phyloP scores from a whole-genome alignment of 139 green algal species.

The Picochlorum sp. region DNA sequence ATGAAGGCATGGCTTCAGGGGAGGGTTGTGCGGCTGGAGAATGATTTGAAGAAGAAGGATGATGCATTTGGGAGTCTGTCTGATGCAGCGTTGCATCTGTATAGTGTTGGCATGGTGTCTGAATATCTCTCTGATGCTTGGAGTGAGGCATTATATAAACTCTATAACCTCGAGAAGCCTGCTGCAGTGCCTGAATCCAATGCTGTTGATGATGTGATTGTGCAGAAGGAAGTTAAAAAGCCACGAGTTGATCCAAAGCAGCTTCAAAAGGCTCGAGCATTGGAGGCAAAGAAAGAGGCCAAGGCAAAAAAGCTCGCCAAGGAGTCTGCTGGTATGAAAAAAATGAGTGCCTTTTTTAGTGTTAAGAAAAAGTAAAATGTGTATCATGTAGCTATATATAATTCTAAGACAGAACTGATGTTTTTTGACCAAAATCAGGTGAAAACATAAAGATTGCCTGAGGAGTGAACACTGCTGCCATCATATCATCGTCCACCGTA shows the following conservation, averaged over 20 bases:
- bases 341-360: conserved; percentile 32
- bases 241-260: conserved; percentile 37
- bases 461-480: background rate
- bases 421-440: background rate
- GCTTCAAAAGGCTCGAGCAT: conserved; percentile 28
- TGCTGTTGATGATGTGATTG: background rate
- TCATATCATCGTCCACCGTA: background rate
- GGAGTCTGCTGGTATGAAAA: conserved; percentile 35
- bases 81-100: conserved; percentile 16
- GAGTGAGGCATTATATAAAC: conserved; percentile 11
- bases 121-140: conserved; percentile 30
- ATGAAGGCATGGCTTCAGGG: conserved; percentile 27
- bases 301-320: conserved; percentile 33
- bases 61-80: conserved; percentile 25
- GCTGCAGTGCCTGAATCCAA: background rate
- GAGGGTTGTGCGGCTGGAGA: conserved; percentile 18
- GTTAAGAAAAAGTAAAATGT: no score
- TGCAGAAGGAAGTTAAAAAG: conserved; percentile 12
- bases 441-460: background rate
- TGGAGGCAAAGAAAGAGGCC: conserved; percentile 13
- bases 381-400: no score
- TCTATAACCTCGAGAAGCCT: background rate
- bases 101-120: conserved; percentile 28
- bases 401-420: no score
- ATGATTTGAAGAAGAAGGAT: conserved; percentile 9